These are phyloP conservation scores for Aspergillus nanangensis DNA, from an alignment of 495 filamentous ascomycete species.

Conservation along the genomic window DNA sequence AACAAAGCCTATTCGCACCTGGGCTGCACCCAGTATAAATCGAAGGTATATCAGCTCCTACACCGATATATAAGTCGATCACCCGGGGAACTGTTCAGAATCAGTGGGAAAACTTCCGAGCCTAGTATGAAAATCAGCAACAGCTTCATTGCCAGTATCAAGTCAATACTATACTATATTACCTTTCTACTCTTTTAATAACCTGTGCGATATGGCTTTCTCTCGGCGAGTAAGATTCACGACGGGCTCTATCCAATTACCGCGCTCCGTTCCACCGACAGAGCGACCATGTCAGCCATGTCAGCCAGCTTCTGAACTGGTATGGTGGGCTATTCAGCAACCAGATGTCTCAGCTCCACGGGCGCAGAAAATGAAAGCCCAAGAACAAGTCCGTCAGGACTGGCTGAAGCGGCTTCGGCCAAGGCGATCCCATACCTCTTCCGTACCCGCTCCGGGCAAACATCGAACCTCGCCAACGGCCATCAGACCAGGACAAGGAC, in stretches of 20 bases:
- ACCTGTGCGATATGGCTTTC: background rate
- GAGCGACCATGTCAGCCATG: background rate
- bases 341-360: background rate
- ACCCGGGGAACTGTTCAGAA: too few relatives aligned
- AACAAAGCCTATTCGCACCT: too few relatives aligned
- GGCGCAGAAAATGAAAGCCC: background rate
- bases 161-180: too few relatives aligned
- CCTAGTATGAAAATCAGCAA: too few relatives aligned
- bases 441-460: background rate
- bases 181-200: background rate
- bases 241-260: background rate
- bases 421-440: background rate
- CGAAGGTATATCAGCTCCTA: too few relatives aligned
- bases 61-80: too few relatives aligned
- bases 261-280: background rate
- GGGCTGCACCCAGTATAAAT: too few relatives aligned
- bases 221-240: background rate
- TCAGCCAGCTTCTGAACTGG: background rate
- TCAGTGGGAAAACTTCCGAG: too few relatives aligned
- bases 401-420: background rate
- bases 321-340: background rate
- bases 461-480: background rate
- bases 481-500: background rate
- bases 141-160: too few relatives aligned
- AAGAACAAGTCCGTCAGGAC: background rate